Percentiles rank a stretch among this genome's conserved stretches.
These are phyloP conservation scores for Melampsora americana DNA, from an alignment of 1,284 basidiomycete genomes.

Conservation along the genomic window DNA sequence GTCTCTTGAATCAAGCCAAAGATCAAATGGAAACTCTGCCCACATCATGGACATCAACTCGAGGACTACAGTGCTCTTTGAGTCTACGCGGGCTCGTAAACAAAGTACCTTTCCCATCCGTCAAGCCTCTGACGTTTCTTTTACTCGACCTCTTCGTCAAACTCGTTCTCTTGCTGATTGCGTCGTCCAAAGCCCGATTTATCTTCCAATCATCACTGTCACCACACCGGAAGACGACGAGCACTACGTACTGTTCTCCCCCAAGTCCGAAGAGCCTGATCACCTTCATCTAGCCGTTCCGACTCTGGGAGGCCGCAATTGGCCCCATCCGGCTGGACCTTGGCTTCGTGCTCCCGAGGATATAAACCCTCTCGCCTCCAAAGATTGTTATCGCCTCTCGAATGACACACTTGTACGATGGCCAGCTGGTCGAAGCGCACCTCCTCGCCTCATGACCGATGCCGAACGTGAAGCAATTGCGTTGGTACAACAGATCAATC, in stretches of 20 bases:
- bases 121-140: no score
- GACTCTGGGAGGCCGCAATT: slow-evolving; percentile 1
- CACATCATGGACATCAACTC: no score
- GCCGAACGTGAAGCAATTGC: slow-evolving; percentile 14
- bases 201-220: slow-evolving; percentile 25
- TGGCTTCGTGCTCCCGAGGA: slow-evolving; percentile 28
- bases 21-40: no score
- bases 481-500: slow-evolving; percentile 14
- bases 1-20: no score
- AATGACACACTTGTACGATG: slow-evolving; percentile 23
- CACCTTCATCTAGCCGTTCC: slow-evolving; percentile 17
- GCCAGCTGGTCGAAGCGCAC: slow-evolving; percentile 9
- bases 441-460: slow-evolving; percentile 28
- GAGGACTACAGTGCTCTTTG: no score
- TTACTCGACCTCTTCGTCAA: no score
- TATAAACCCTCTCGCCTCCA: not conserved
- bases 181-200: no score
- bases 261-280: no score
- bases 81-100: no score
- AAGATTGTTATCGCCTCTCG: slow-evolving; percentile 17
- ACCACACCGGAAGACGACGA: slow-evolving; percentile 24
- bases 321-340: slow-evolving; percentile 33
- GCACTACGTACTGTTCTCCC: slow-evolving; percentile 9
- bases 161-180: no score
- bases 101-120: no score